Percentiles rank a stretch among this genome's conserved stretches.
These are phyloP conservation scores for Mycosphaerella sp. DNA, from an alignment of 2,329 filamentous ascomycete genomes.

Conservation along the genomic window DNA sequence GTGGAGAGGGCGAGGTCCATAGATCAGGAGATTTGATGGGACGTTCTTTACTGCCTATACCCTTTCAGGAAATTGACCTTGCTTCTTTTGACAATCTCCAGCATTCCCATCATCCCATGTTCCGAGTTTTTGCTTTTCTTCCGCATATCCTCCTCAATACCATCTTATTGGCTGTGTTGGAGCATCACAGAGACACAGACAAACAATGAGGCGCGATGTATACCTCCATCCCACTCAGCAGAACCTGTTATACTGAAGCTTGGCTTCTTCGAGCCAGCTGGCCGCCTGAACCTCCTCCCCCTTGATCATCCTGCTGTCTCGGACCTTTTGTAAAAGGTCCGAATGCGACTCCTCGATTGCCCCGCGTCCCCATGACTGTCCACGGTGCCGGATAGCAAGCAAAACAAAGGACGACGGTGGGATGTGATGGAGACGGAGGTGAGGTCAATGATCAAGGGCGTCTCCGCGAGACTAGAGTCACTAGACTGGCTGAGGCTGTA, in stretches of 20 bases:
- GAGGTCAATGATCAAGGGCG: constrained; percentile 2
- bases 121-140: constrained; percentile 6
- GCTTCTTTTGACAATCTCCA: constrained; percentile 1
- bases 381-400: background rate
- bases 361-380: background rate
- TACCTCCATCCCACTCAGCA: constrained; percentile 2
- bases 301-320: constrained; percentile 2
- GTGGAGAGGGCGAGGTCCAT: background rate
- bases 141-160: background rate
- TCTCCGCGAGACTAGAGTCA: background rate
- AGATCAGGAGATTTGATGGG: background rate
- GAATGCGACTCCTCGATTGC: background rate
- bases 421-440: background rate
- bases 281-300: background rate
- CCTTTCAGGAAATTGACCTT: background rate
- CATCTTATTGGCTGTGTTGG: background rate
- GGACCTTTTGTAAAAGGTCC: constrained; percentile 10
- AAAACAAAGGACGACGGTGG: background rate
- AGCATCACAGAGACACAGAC: background rate
- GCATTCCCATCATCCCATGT: background rate
- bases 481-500: constrained; percentile 1
- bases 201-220: background rate
- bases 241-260: constrained; percentile 8
- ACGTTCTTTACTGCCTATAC: background rate
- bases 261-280: background rate